These are phyloP conservation scores for Alternaria viburni DNA, from an alignment of 2,329 filamentous ascomycete genomes.

Conservation along the genomic window DNA sequence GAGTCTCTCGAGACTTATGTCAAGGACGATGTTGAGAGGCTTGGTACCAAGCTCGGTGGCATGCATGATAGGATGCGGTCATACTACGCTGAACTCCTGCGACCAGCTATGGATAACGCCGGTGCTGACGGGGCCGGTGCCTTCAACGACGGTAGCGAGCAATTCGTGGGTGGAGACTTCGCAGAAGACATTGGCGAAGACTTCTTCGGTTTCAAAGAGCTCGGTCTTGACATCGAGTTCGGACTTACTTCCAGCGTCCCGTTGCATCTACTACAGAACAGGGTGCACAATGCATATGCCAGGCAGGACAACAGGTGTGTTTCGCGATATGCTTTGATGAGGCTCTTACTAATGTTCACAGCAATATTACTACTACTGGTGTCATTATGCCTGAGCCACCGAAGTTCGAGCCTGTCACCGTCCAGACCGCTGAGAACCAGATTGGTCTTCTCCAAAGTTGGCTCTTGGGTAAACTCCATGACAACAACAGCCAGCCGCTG, in stretches of 20 bases:
- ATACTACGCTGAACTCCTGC: slow-evolving; percentile 89
- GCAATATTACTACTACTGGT: slow-evolving; percentile 64
- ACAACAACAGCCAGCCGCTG: slow-evolving; percentile 80
- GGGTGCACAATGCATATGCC: slow-evolving; percentile 85
- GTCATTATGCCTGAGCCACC: slow-evolving; percentile 72
- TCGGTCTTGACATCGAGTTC: slow-evolving; percentile 90
- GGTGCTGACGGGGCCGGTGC: slow-evolving; percentile 84
- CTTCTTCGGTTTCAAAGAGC: slow-evolving; percentile 97
- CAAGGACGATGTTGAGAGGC: slow-evolving; percentile 89
- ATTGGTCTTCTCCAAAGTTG: slow-evolving; percentile 90
- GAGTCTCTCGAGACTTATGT: slow-evolving; percentile 84
- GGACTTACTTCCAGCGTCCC: slow-evolving; percentile 90
- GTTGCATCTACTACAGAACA: slow-evolving; percentile 88
- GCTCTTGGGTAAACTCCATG: slow-evolving; percentile 86
- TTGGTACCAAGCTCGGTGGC: slow-evolving; percentile 76
- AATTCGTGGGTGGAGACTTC: slow-evolving; percentile 96
- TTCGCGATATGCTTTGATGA: neutral
- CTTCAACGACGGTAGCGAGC: slow-evolving; percentile 96
- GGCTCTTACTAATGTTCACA: slow-evolving; percentile 45
- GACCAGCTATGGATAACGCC: slow-evolving; percentile 80
- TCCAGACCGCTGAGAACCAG: slow-evolving; percentile 76
- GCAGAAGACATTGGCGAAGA: slow-evolving; percentile 97
- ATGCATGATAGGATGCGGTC: slow-evolving; percentile 96
- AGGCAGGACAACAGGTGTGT: slow-evolving; percentile 70
- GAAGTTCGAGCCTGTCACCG: slow-evolving; percentile 77